Base-by-base conservation (phyloP, 2,329 filamentous ascomycete genomes). In the Fusarium verticillioides region DNA sequence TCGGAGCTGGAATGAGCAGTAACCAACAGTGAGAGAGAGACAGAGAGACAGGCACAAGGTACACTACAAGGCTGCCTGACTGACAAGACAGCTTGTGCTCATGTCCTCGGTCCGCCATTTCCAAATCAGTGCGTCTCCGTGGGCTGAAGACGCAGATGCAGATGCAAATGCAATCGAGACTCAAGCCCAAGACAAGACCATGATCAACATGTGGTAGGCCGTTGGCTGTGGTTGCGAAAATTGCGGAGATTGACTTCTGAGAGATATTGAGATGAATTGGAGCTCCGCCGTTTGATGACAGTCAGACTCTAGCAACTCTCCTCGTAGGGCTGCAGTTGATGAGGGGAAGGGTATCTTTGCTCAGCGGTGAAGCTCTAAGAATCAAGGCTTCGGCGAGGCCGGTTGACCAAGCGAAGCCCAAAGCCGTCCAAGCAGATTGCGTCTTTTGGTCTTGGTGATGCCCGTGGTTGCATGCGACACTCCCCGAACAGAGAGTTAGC, bases 291-390 rank as follows among this genome's bases (percentile, higher is more conserved):
- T 72, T 69, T 36, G 42, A 67, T 36, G 54, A 49, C 43, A 28
- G 21, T 59, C 40, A 50, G 56, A 59, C 56, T 59, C 42, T 32
- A 36, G 5, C 36, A 39, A 57, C 39, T 37, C 36, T 63, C 34
- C 54, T 62, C 58, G 60, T 78, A 78, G 76, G 76, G 76, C 76
- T 78, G 76, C 73, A 77, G 70, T 23, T 30, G 34, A 32, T 47
- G 50, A 68, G 72, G 61, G 70, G 42, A 71, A 54, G 10, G 19
- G 50, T 40, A 30, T 40, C 62, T 52, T 56, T 54, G 26, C 32
- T 71, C 66, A 70, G 76, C 73, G 76, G 76, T 78, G 76, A 78
- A 76, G 69, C 60, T 74, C 54, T 74, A 75, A 75, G 63, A 72
- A 70, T 23, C 23, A 63, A 65, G 54, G 40, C 54, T 66, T 77